A percentile compares a stretch with the other conserved stretches of the same genome.
phyloP scores from a whole-genome alignment of 805 yeast species.

The Wickerhamomyces chambardii region DNA sequence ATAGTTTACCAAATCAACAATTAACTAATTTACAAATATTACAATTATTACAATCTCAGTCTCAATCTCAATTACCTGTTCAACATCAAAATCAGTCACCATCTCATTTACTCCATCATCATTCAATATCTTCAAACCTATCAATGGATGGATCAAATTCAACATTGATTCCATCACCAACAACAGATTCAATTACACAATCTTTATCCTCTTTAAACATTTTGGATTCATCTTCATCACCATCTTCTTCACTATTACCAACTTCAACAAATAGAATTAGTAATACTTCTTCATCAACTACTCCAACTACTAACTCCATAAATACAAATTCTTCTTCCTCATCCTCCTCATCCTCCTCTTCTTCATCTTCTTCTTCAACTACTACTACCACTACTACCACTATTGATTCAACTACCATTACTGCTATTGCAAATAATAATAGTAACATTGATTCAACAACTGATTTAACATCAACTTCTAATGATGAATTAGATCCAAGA shows the following conservation, averaged over 20 bases:
- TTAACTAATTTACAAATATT: constrained; percentile 12
- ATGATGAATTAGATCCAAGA: constrained; percentile 5
- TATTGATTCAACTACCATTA: too few species aligned
- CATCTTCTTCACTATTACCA: too few species aligned
- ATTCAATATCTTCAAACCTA: too few species aligned
- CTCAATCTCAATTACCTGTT: background rate
- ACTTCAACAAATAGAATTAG: too few species aligned
- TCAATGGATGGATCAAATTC: too few species aligned
- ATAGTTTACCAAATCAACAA: constrained; percentile 4
- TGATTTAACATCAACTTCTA: background rate
- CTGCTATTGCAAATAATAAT: too few species aligned
- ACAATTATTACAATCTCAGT: background rate
- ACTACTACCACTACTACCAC: background rate
- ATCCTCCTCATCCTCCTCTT: background rate
- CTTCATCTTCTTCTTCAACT: background rate
- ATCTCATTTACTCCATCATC: too few species aligned
- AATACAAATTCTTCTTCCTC: background rate
- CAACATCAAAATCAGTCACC: background rate
- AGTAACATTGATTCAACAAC: background rate
- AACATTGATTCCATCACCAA: too few species aligned
- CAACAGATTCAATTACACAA: too few species aligned
- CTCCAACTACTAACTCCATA: background rate
- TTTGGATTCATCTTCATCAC: too few species aligned
- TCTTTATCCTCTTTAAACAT: too few species aligned
- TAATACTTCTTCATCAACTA: too few species aligned